These are phyloP conservation scores for Phialophora expanda DNA, from an alignment of 2,329 filamentous ascomycete genomes.

Conservation along the genomic window DNA sequence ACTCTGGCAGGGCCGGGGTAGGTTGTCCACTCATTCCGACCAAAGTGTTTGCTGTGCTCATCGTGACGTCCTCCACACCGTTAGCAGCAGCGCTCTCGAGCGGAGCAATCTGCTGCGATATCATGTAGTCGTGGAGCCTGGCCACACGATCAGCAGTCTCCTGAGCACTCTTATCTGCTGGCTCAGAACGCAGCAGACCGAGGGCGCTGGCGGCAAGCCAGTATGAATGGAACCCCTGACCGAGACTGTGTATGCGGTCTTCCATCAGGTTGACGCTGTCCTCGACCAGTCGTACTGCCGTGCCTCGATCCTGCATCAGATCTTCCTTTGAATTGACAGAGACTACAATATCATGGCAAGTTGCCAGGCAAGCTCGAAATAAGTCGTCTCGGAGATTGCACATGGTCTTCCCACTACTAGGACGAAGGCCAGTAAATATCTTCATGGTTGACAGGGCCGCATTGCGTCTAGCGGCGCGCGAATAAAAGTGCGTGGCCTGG, in stretches of 20 bases:
- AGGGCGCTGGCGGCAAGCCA: slow-evolving; percentile 46
- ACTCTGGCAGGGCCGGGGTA: slow-evolving; percentile 20
- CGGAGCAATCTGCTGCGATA: slow-evolving; percentile 23
- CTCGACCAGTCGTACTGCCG: slow-evolving; percentile 34
- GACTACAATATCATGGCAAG: slow-evolving; percentile 28
- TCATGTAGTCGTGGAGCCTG: slow-evolving; percentile 25
- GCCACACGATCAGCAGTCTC: slow-evolving; percentile 39
- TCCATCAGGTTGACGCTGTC: slow-evolving; percentile 44
- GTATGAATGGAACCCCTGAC: slow-evolving; percentile 46
- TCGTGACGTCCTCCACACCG: slow-evolving; percentile 25
- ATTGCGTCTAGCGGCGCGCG: slow-evolving; percentile 39
- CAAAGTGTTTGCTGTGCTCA: slow-evolving; percentile 26
- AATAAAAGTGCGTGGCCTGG: slow-evolving; percentile 40
- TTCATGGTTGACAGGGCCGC: slow-evolving; percentile 33
- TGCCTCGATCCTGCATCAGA: slow-evolving; percentile 23
- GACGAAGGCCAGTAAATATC: slow-evolving; percentile 28
- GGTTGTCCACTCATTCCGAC: slow-evolving; percentile 26
- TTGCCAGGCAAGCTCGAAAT: slow-evolving; percentile 27
- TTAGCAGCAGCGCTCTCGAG: not conserved
- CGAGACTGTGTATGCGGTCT: slow-evolving; percentile 43
- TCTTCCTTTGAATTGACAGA: slow-evolving; percentile 13
- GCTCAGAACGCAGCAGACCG: slow-evolving; percentile 41
- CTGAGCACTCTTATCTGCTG: slow-evolving; percentile 36
- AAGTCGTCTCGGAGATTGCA: slow-evolving; percentile 29
- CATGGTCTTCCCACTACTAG: slow-evolving; percentile 22